Evolutionary conservation across 2,329 filamentous ascomycete species (phyloP).

Genomic region (Alternaria sp.): DNA sequence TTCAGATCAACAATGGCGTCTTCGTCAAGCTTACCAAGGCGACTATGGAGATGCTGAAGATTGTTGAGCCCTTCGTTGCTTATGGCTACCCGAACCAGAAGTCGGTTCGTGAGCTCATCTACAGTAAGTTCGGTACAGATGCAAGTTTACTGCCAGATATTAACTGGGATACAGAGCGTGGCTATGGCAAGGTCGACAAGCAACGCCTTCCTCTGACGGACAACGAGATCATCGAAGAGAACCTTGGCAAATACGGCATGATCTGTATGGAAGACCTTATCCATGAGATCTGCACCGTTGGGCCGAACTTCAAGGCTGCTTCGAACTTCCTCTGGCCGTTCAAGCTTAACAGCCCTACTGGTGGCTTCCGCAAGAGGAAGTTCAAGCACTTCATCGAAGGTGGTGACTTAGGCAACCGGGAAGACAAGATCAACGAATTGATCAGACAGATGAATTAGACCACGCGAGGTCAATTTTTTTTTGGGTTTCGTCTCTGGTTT

Average conservation of each 20-base stretch:
- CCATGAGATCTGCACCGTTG: conserved; percentile 96
- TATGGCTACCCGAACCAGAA: conserved; percentile 99
- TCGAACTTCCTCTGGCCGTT: conserved; percentile 99
- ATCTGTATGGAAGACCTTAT: conserved; percentile 99
- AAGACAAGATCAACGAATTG: conserved; percentile 96
- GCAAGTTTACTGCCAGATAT: conserved; percentile 48
- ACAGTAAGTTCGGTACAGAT: conserved; percentile 86
- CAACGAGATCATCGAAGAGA: conserved; percentile 96
- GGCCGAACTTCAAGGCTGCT: conserved; percentile 98
- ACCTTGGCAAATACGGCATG: conserved; percentile 95
- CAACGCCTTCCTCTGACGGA: conserved; percentile 95
- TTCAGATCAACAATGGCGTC: conserved; percentile 99
- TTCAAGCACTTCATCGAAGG: conserved; percentile 99
- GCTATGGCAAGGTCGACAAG: conserved; percentile 99
- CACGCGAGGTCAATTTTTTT: neutral
- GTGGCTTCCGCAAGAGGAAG: conserved; percentile 95
- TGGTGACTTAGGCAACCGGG: conserved; percentile 97
- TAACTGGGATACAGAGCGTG: conserved; percentile 62
- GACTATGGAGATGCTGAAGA: conserved; percentile 93
- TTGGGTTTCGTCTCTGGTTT: conserved; percentile 10
- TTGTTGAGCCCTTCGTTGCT: conserved; percentile 98
- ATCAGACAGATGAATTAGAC: conserved; percentile 98
- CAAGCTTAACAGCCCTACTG: conserved; percentile 98
- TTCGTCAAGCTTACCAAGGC: conserved; percentile 98
- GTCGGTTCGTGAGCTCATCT: conserved; percentile 97